phyloP scores from a whole-genome alignment of 305 asterid species.

The Solanum chacoense region DNA sequence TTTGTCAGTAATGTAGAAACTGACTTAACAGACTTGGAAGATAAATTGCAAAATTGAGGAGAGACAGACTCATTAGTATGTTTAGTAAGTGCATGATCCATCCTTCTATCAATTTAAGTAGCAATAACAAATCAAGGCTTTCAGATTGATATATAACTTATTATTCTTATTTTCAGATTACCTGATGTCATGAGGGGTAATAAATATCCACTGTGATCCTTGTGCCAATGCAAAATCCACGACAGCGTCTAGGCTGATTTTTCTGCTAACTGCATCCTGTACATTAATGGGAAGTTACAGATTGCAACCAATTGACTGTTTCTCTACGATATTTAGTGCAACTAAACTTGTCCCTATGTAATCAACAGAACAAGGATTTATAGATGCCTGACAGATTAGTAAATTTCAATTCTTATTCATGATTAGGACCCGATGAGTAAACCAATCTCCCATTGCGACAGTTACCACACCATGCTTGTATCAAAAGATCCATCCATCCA shows the following conservation, averaged over 20 bases:
- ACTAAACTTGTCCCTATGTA: neutral
- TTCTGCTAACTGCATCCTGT: conserved; percentile 95
- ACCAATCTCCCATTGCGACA: neutral
- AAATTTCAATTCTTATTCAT: neutral
- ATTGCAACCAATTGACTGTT: neutral
- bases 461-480: neutral
- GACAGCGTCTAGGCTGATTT: conserved; percentile 77
- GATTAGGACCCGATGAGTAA: neutral
- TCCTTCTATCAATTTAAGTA: neutral
- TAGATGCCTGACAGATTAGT: neutral
- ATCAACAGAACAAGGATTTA: neutral
- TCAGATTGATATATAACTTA: neutral
- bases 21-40: neutral
- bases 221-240: conserved; percentile 86
- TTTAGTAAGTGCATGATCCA: neutral
- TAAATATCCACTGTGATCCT: conserved; percentile 93
- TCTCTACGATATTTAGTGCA: neutral
- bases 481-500: neutral
- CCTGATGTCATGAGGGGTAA: conserved; percentile 97
- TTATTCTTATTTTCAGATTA: conserved; percentile 8
- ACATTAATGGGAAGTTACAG: neutral
- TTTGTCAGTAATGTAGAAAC: neutral
- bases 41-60: neutral
- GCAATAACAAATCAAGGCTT: neutral
- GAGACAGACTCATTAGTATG: neutral